Base-by-base conservation (phyloP, 108 stramenopile species). In the Poteriospumella lacustris region DNA sequence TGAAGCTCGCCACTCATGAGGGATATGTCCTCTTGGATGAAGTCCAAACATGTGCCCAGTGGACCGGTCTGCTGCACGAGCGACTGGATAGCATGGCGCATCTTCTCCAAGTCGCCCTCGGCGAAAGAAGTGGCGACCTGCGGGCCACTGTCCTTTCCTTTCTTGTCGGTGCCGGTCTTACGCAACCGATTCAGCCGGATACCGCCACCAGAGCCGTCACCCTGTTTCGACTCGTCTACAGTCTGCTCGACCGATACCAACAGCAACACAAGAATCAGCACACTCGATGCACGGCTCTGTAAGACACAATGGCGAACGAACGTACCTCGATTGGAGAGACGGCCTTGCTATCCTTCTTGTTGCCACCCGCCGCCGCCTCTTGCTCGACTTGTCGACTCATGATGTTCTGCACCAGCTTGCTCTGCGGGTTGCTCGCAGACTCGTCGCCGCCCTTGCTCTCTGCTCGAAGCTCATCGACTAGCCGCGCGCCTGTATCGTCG, bases 31-130 rank as follows among this genome's bases (percentile, higher is more conserved):
- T 89, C 86, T 31, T 82, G 77, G 1, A 90, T 80, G 78, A 76
- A 89, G 69, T 88, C 86, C 88, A 91, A 85, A 64, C 86, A 90
- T 60, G 84, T 83, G 26, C 88, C 91, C 38, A 92, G 84, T 31
- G 89, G 89, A 9, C 84, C 85, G 1, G 90, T 88, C 38, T 80
- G 77, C 77, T 89, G 88, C 44, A 87, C 85, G 28, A 92, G 88
- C 39, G 72, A 26, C 59, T 90, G 90, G 58, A 92, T 79, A 15
- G 87, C 81, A 9, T 73, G 67, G 44, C 87, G 81, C 33, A 92
- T 73, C 9, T 85, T 72, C 5, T 81, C 75, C 29, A 90, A 62
- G 58, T 92, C 84, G 26, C 44, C n/a, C 9, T 36, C 79, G 76
- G 15, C 31, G 9, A 33, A 31, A 64, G 60, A 19, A 64, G 15